A percentile compares a stretch with the other conserved stretches of the same genome.
Conservation (phyloP, 2,329 filamentous ascomycete species). For the Colletotrichum viniferum region DNA sequence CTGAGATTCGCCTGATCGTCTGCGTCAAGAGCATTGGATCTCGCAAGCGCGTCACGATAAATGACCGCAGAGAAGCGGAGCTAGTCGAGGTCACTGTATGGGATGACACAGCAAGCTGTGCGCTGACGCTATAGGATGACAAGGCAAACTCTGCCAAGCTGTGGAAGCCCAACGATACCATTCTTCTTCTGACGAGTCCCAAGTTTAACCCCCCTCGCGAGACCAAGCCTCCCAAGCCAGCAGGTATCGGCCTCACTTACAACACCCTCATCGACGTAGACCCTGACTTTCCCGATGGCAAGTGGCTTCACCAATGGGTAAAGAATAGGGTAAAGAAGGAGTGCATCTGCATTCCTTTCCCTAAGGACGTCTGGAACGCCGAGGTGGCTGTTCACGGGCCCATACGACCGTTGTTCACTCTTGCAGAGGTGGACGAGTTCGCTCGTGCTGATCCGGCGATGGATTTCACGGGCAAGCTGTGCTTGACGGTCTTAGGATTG, state of each 20-base stretch:
- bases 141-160: constrained; percentile 45
- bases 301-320: constrained; percentile 57
- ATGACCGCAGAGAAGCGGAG: constrained; percentile 26
- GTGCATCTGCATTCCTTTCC: constrained; percentile 54
- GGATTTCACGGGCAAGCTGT: constrained; percentile 45
- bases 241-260: constrained; percentile 36
- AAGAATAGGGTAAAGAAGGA: constrained; percentile 51
- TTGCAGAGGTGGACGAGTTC: constrained; percentile 48
- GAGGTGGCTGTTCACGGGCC: constrained; percentile 35
- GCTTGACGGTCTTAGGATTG: constrained; percentile 34
- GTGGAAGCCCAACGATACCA: constrained; percentile 52
- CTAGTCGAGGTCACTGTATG: constrained; percentile 57
- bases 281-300: constrained; percentile 55
- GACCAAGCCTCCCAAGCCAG: neutral
- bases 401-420: constrained; percentile 39
- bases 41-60: constrained; percentile 47
- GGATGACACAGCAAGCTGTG: constrained; percentile 59
- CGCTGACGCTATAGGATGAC: constrained; percentile 60
- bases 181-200: constrained; percentile 56
- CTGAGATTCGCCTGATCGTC: constrained; percentile 56
- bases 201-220: constrained; percentile 10
- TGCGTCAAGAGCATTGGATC: constrained; percentile 62
- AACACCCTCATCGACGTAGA: constrained; percentile 60
- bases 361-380: constrained; percentile 41
- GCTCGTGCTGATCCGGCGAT: constrained; percentile 33